phyloP scores from a whole-genome alignment of 306 rosid species.

The Medicago lupulina region DNA sequence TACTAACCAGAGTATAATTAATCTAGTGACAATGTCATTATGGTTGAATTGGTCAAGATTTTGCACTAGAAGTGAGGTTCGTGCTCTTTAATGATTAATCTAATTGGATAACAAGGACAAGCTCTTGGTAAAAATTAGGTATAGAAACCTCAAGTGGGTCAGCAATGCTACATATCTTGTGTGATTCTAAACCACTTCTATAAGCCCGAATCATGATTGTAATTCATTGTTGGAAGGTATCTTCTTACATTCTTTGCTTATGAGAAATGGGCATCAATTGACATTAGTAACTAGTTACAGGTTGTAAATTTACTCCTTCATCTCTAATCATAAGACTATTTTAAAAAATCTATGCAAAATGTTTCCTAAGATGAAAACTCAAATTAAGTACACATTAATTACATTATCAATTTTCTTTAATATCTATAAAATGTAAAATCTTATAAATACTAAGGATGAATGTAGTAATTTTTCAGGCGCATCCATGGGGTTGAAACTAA shows the following conservation, averaged over 20 bases:
- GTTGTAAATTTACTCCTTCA: neutral
- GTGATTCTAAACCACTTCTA: slow-evolving; percentile 28
- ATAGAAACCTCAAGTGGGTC: slow-evolving; percentile 35
- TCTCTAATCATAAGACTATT: neutral
- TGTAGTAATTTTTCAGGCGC: too few species aligned
- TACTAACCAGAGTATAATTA: neutral
- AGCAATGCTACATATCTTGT: slow-evolving; percentile 3
- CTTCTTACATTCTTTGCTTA: slow-evolving; percentile 31
- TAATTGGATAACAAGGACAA: slow-evolving; percentile 15
- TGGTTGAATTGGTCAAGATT: slow-evolving; percentile 38
- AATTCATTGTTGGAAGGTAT: slow-evolving; percentile 36
- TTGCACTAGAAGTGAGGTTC: slow-evolving; percentile 35
- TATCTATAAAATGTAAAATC: too few species aligned
- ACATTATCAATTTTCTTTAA: too few species aligned
- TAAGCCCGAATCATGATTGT: slow-evolving; percentile 33
- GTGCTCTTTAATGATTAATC: slow-evolving; percentile 30
- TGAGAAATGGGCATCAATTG: neutral
- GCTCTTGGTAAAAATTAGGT: neutral
- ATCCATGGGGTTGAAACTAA: neutral
- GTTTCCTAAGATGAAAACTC: too few species aligned
- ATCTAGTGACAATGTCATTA: slow-evolving; percentile 11
- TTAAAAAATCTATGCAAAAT: too few species aligned
- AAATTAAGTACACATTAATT: too few species aligned
- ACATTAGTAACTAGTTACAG: too few species aligned
- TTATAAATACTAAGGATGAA: too few species aligned